A percentile compares a stretch with the other conserved stretches of the same genome.
phyloP scores from a whole-genome alignment of 345 rosid genomes.

The Camelina laxa region DNA sequence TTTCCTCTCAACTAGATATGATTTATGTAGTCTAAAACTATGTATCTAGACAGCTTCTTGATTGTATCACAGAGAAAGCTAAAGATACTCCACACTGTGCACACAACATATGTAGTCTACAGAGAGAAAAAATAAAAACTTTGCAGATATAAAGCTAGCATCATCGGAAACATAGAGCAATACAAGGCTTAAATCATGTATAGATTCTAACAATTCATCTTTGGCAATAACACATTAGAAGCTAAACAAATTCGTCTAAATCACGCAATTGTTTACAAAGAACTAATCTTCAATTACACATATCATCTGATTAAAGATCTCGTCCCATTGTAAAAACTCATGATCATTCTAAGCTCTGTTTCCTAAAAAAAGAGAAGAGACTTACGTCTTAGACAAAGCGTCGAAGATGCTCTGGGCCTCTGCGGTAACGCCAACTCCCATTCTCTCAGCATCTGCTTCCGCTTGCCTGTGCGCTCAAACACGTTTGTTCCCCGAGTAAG shows the following conservation, averaged over 20 bases:
- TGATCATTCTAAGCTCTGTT: too few relatives aligned
- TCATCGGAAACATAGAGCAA: not conserved
- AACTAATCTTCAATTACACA: constrained; percentile 2
- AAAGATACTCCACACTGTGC: constrained; percentile 10
- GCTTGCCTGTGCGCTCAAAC: constrained; percentile 74
- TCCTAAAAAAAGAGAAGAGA: too few relatives aligned
- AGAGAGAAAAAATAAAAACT: not conserved
- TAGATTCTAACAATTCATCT: not conserved
- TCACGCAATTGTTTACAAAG: not conserved
- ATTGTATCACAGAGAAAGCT: not conserved
- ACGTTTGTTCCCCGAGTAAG: constrained; percentile 12
- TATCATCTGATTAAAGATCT: not conserved
- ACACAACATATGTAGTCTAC: constrained; percentile 7
- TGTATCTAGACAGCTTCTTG: not conserved
- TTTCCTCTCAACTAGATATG: not conserved
- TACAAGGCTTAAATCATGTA: not conserved
- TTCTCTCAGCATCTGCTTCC: constrained; percentile 80
- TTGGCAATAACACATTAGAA: not conserved
- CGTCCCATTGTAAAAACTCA: not conserved
- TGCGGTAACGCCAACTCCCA: constrained; percentile 90
- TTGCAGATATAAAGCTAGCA: not conserved
- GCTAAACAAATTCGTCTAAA: not conserved
- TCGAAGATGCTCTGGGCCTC: constrained; percentile 91
- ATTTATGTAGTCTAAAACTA: constrained; percentile 1
- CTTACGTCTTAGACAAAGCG: constrained; percentile 91